Percentiles rank a stretch among this genome's conserved stretches.
Evolutionary conservation across 2,329 filamentous ascomycete genomes (phyloP).

Genomic region (Phyllosticta paracitricarpa): DNA sequence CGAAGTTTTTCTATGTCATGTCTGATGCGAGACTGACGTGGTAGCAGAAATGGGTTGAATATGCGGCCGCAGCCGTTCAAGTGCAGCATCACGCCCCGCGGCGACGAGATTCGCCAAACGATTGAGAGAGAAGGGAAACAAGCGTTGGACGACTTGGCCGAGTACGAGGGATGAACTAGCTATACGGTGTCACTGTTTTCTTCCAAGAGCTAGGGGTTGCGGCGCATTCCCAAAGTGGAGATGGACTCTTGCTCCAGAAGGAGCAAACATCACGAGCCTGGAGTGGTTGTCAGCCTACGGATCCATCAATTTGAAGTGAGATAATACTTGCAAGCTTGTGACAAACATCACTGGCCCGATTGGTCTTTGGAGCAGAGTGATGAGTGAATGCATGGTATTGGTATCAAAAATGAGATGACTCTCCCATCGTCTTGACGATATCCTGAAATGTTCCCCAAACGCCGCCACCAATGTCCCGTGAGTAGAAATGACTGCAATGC

Average conservation of each 20-base stretch:
- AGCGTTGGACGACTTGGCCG: conserved; percentile 42
- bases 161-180: conserved; percentile 47
- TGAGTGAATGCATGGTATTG: neutral
- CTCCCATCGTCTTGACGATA: neutral
- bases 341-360: neutral
- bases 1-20: neutral
- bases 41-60: conserved; percentile 44
- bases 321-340: neutral
- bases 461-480: neutral
- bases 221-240: neutral
- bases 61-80: conserved; percentile 48
- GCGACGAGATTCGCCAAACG: conserved; percentile 37
- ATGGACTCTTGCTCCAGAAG: neutral
- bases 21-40: conserved; percentile 7
- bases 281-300: neutral
- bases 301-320: neutral
- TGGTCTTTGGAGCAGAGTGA: neutral
- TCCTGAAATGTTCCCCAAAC: neutral
- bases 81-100: conserved; percentile 44
- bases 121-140: conserved; percentile 45
- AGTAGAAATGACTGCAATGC: neutral
- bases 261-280: neutral
- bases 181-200: conserved; percentile 37
- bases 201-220: conserved; percentile 36
- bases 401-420: neutral